Evolutionary conservation across 1,284 basidiomycete genomes (phyloP).

Genomic region (Cerioporus squamosus): DNA sequence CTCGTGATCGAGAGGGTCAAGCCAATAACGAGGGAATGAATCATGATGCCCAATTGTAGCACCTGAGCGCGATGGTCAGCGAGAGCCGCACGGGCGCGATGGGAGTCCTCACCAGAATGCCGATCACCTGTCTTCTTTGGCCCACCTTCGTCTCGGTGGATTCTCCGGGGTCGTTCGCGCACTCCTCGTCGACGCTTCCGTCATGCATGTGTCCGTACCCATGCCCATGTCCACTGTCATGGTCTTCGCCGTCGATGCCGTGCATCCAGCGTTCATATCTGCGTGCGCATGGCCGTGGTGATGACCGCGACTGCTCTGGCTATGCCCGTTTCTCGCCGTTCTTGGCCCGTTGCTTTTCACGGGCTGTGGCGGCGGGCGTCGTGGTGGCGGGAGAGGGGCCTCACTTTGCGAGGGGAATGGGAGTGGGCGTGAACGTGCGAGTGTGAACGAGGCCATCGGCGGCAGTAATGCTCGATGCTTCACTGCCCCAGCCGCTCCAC

Average conservation of each 20-base stretch:
- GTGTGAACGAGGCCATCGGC: slow-evolving; percentile 11
- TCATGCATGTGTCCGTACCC: slow-evolving; percentile 17
- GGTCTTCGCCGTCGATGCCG: slow-evolving; percentile 17
- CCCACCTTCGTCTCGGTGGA: slow-evolving; percentile 45
- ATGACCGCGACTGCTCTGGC: slow-evolving; percentile 25
- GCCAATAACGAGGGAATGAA: slow-evolving; percentile 82
- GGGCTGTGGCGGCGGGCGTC: not conserved
- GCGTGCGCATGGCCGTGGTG: slow-evolving; percentile 32
- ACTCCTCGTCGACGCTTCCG: slow-evolving; percentile 23
- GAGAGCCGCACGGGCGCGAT: slow-evolving; percentile 27
- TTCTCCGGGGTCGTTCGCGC: slow-evolving; percentile 26
- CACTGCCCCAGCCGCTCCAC: slow-evolving; percentile 9
- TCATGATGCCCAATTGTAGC: slow-evolving; percentile 78
- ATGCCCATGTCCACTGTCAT: not conserved
- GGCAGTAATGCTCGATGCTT: not conserved
- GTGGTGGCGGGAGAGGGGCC: too few species aligned
- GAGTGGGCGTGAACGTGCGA: slow-evolving; percentile 21
- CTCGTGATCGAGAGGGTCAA: slow-evolving; percentile 70
- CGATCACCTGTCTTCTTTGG: slow-evolving; percentile 61
- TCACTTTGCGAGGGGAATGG: not conserved
- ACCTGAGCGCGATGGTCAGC: slow-evolving; percentile 40
- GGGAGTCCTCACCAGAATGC: slow-evolving; percentile 54
- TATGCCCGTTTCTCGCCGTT: slow-evolving; percentile 20
- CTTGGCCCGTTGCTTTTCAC: slow-evolving; percentile 7
- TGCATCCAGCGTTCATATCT: slow-evolving; percentile 32